These are phyloP conservation scores for Anisodus acutangulus DNA, from an alignment of 257 asterid species.

Conservation along the genomic window DNA sequence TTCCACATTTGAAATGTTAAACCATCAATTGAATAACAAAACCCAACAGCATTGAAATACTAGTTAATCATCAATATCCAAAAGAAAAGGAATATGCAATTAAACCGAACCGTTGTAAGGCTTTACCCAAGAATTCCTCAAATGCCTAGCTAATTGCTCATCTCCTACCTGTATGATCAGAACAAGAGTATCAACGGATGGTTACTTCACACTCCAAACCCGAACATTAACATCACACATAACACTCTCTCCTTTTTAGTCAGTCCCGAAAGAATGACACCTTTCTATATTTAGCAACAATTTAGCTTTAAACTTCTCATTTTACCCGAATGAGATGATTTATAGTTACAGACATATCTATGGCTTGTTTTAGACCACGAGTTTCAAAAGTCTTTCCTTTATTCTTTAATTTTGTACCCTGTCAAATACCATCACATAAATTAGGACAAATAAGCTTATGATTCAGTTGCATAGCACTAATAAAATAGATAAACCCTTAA, in stretches of 20 bases:
- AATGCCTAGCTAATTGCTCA: conserved; percentile 36
- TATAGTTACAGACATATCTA: too few relatives aligned
- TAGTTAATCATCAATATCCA: conserved; percentile 31
- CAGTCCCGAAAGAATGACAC: neutral
- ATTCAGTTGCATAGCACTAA: neutral
- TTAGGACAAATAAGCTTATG: neutral
- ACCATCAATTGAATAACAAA: conserved; percentile 36
- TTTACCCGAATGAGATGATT: neutral
- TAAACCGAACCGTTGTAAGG: conserved; percentile 38
- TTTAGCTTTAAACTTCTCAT: too few relatives aligned
- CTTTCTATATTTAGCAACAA: too few relatives aligned
- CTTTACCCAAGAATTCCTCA: conserved; percentile 36
- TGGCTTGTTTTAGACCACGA: neutral
- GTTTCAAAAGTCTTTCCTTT: too few relatives aligned
- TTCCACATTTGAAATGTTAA: conserved; percentile 44
- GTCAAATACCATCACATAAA: neutral
- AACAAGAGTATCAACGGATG: conserved; percentile 39
- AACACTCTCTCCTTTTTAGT: neutral
- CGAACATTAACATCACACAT: conserved; percentile 28
- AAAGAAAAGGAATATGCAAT: neutral
- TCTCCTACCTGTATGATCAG: conserved; percentile 38
- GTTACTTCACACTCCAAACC: too few relatives aligned
- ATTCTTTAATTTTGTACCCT: neutral
- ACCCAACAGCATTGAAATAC: conserved; percentile 3
- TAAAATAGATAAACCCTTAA: neutral